Conservation (phyloP, 1,139 yeast species). For the Suhomyces atakaporum region DNA sequence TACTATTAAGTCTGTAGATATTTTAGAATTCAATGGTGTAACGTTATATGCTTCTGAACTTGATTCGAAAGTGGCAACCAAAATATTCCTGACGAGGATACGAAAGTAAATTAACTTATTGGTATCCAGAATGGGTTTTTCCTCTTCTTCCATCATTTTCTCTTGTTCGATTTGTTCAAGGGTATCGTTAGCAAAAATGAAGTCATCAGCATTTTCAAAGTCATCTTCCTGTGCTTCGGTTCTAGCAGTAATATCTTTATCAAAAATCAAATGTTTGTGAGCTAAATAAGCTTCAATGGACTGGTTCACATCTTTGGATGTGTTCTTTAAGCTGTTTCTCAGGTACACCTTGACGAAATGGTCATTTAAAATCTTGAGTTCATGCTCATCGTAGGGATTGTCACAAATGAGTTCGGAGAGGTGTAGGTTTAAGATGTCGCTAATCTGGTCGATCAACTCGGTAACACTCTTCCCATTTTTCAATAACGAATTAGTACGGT, state of each 20-base stretch:
- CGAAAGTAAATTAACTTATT: conserved; percentile 26
- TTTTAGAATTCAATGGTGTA: conserved; percentile 29
- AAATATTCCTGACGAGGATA: conserved; percentile 25
- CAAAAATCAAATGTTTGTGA: conserved; percentile 19
- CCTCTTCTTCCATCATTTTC: background rate
- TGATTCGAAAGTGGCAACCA: conserved; percentile 22
- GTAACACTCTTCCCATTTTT: conserved; percentile 16
- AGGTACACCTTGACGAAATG: conserved; percentile 1
- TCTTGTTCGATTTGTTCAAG: conserved; percentile 6
- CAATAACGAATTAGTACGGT: conserved; percentile 21
- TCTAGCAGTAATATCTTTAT: background rate
- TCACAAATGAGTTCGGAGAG: conserved; percentile 22
- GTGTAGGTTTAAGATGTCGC: conserved; percentile 31
- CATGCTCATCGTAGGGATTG: conserved; percentile 5
- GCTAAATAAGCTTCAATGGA: conserved; percentile 11
- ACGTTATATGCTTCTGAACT: conserved; percentile 8
- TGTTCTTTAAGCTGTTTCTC: conserved; percentile 8
- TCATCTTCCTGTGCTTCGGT: background rate
- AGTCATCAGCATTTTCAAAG: background rate
- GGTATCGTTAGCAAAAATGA: conserved; percentile 10
- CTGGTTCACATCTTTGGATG: conserved; percentile 1
- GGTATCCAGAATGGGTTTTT: conserved; percentile 4
- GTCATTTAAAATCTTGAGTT: conserved; percentile 9
- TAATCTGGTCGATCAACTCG: conserved; percentile 27
- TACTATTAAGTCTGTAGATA: conserved; percentile 31